Percentiles rank a stretch among this genome's conserved stretches.
Evolutionary conservation across 495 filamentous ascomycete species (phyloP).

Genomic region (Annulohypoxylon nitens): DNA sequence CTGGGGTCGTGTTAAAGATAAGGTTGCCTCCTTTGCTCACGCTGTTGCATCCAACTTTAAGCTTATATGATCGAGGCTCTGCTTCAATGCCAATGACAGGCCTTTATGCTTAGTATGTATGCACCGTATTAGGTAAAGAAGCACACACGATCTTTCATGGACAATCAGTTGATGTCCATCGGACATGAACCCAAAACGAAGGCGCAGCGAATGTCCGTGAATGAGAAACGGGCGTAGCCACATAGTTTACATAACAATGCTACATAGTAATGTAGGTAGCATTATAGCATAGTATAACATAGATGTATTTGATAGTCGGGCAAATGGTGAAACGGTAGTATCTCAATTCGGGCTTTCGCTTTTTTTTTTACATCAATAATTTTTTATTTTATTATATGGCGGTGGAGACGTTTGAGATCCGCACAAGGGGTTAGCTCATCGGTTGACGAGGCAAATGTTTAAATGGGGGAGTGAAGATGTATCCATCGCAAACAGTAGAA

Average conservation of each 20-base stretch:
- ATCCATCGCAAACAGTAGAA: not conserved
- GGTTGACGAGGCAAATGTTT: slow-evolving; percentile 15
- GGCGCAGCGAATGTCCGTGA: slow-evolving; percentile 16
- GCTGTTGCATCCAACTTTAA: slow-evolving; percentile 25
- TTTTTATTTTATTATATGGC: not conserved
- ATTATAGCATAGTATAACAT: no score
- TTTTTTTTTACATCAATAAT: not conserved
- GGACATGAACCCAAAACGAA: slow-evolving; percentile 33
- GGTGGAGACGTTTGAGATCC: slow-evolving; percentile 31
- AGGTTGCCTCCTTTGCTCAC: not conserved
- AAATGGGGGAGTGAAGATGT: not conserved
- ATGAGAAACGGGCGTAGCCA: not conserved
- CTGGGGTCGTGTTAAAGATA: slow-evolving; percentile 15
- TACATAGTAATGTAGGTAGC: not conserved
- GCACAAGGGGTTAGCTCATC: slow-evolving; percentile 16
- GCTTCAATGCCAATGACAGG: not conserved
- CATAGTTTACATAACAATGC: not conserved
- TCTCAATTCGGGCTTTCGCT: slow-evolving; percentile 30
- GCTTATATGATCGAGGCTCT: slow-evolving; percentile 31
- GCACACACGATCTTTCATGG: not conserved
- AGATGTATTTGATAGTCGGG: not conserved
- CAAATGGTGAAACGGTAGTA: slow-evolving; percentile 32
- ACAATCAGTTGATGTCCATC: slow-evolving; percentile 18
- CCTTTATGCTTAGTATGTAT: not conserved
- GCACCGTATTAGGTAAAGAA: slow-evolving; percentile 1